Conservation (phyloP, 163 green algal species). For the Scenedesmus sp. region DNA sequence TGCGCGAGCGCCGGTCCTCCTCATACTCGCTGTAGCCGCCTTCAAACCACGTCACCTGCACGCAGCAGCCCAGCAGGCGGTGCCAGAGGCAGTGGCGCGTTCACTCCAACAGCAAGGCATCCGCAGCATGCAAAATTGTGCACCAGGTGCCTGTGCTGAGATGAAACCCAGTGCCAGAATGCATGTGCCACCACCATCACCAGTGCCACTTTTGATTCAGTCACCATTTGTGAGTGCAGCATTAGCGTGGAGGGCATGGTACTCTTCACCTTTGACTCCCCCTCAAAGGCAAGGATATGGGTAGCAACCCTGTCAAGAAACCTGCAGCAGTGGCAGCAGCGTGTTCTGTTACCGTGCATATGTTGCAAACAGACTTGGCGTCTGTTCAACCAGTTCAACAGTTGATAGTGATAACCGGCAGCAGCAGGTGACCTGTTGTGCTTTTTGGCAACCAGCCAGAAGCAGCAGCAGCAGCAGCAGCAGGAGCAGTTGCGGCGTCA, state of each 20-base stretch:
- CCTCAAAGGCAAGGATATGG: conserved; percentile 94
- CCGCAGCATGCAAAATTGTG: neutral
- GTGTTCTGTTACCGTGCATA: neutral
- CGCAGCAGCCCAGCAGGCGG: neutral
- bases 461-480: no score
- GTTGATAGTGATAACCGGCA: neutral
- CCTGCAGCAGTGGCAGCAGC: neutral
- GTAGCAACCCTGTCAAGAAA: conserved; percentile 82
- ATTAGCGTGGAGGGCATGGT: neutral
- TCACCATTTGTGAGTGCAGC: neutral
- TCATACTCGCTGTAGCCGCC: conserved; percentile 82
- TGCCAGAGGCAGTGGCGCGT: neutral
- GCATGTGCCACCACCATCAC: no score
- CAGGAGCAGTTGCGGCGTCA: no score
- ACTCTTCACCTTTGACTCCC: conserved; percentile 74
- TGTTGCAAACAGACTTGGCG: no score
- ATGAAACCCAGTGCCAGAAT: no score
- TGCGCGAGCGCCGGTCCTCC: conserved; percentile 66
- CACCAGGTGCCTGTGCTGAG: neutral
- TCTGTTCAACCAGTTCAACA: neutral
- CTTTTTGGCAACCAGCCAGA: neutral
- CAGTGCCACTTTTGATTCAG: neutral
- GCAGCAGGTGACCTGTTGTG: neutral
- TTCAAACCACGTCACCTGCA: conserved; percentile 73
- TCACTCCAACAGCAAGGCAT: neutral